Percentiles rank a stretch among this genome's conserved stretches.
phyloP scores from a whole-genome alignment of 2,329 filamentous ascomycete genomes.

The Fusarium sp. region DNA sequence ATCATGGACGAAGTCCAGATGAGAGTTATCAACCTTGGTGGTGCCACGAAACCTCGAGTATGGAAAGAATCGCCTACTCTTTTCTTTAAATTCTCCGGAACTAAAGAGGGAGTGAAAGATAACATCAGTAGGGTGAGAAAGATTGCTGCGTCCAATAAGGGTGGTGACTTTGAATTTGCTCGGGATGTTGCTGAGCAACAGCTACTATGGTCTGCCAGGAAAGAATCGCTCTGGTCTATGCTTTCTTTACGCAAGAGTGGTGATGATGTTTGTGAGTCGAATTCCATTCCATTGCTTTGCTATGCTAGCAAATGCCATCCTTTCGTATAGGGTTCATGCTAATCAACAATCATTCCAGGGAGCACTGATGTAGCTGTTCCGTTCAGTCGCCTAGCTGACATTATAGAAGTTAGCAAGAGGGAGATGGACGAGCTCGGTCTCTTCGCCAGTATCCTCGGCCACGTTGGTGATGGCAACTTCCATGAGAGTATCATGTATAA shows the following conservation, averaged over 20 bases:
- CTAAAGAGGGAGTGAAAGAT: conserved; percentile 79
- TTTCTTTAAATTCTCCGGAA: conserved; percentile 89
- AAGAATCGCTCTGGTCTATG: conserved; percentile 87
- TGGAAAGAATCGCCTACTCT: conserved; percentile 83
- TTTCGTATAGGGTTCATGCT: not conserved
- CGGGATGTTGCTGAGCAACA: conserved; percentile 76
- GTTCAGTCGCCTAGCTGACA: conserved; percentile 77
- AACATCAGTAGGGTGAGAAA: conserved; percentile 76
- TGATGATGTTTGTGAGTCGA: conserved; percentile 71
- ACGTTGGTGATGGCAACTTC: conserved; percentile 95
- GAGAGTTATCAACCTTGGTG: conserved; percentile 81
- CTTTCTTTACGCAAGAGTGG: conserved; percentile 73
- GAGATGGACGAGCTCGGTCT: conserved; percentile 87
- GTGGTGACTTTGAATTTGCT: conserved; percentile 80
- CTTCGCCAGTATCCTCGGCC: conserved; percentile 88
- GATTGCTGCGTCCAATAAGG: conserved; percentile 73
- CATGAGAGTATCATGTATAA: conserved; percentile 94
- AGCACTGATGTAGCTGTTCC: conserved; percentile 88
- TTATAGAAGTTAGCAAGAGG: conserved; percentile 85
- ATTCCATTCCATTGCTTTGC: not conserved
- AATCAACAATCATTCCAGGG: conserved; percentile 56
- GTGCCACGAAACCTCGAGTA: conserved; percentile 72
- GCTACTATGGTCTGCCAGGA: conserved; percentile 82
- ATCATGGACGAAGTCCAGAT: conserved; percentile 92
- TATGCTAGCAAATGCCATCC: not conserved